phyloP scores from a whole-genome alignment of 306 rosid species.

The Notholithocarpus densiflorus region DNA sequence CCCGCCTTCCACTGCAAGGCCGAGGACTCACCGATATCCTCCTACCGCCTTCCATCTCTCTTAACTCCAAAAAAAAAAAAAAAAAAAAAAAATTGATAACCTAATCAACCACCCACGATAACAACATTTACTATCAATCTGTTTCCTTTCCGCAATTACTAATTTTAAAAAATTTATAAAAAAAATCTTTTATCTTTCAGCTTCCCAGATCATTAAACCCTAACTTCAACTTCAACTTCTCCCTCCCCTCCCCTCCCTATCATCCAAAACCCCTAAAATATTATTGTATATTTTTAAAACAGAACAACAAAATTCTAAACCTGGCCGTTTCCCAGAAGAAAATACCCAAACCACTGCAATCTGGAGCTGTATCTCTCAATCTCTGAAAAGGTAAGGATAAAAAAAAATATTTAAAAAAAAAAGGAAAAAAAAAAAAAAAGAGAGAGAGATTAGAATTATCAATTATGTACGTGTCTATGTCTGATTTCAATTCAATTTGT shows the following conservation, averaged over 20 bases:
- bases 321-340: no score
- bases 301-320: neutral
- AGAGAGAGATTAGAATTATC: no score
- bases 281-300: neutral
- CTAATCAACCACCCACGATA: no score
- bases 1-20: slow-evolving; percentile 52
- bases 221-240: neutral
- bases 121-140: neutral
- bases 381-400: no score
- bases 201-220: slow-evolving; percentile 24
- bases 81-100: no score
- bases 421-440: neutral
- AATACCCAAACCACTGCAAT: no score
- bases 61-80: neutral
- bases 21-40: slow-evolving; percentile 60
- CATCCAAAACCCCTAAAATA: neutral
- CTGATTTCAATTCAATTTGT: slow-evolving; percentile 9
- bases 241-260: neutral
- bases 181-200: neutral
- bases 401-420: no score
- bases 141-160: neutral
- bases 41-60: slow-evolving; percentile 50
- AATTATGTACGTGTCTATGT: neutral
- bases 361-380: no score
- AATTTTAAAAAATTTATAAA: no score